phyloP scores from a whole-genome alignment of 345 rosid species.

The Lepidium aucheri region DNA sequence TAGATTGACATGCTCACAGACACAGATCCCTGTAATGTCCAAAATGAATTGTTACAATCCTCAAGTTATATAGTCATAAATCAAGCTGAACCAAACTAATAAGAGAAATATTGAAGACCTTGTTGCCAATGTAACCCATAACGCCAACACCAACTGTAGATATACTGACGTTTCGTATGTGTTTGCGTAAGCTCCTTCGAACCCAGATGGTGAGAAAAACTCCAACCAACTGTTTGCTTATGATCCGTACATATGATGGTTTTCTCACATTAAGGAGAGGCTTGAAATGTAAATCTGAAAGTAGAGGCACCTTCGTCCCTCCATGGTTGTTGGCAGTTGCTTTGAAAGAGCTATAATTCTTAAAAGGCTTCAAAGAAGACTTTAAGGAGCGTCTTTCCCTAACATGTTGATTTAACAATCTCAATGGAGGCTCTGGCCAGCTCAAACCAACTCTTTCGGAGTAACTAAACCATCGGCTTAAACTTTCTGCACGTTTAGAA shows the following conservation, averaged over 20 bases:
- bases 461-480: slow-evolving; percentile 22
- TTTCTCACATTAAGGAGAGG: slow-evolving; percentile 51
- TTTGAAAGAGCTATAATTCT: slow-evolving; percentile 19
- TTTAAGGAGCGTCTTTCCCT: slow-evolving; percentile 54
- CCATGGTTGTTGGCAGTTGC: neutral
- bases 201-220: slow-evolving; percentile 80
- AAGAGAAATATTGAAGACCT: slow-evolving; percentile 38
- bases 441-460: slow-evolving; percentile 57
- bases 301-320: slow-evolving; percentile 9
- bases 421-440: slow-evolving; percentile 82
- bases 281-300: slow-evolving; percentile 13
- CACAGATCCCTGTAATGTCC: slow-evolving; percentile 63
- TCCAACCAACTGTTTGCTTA: slow-evolving; percentile 96
- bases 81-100: neutral
- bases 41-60: neutral
- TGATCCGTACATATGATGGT: slow-evolving; percentile 60
- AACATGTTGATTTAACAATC: slow-evolving; percentile 52
- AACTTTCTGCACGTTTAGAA: neutral
- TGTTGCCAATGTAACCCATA: slow-evolving; percentile 96
- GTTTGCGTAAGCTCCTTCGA: slow-evolving; percentile 69
- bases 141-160: slow-evolving; percentile 90
- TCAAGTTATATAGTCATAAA: neutral
- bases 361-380: slow-evolving; percentile 10
- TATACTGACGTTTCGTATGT: slow-evolving; percentile 66
- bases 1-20: slow-evolving; percentile 88